Conservation (phyloP, 2,329 filamentous ascomycete genomes). For the Albophoma yamanashiensis region DNA sequence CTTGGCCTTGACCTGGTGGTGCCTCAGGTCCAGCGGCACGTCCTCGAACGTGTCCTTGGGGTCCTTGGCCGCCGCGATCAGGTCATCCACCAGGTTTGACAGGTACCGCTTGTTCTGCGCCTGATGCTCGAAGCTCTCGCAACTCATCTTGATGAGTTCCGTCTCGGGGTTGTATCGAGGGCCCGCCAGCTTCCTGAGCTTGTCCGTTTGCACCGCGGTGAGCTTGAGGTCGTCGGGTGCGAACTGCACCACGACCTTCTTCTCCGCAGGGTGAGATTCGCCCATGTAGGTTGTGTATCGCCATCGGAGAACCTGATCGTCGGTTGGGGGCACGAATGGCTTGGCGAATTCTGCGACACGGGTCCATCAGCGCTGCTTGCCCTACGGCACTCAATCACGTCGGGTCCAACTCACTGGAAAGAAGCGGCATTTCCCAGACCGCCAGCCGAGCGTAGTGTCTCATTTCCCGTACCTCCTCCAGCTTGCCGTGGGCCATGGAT, state of each 20-base stretch:
- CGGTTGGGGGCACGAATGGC: constrained; percentile 63
- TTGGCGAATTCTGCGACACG: constrained; percentile 59
- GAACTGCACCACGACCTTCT: constrained; percentile 93
- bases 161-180: constrained; percentile 78
- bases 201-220: constrained; percentile 56
- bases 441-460: constrained; percentile 79
- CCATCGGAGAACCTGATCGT: constrained; percentile 71
- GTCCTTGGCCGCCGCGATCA: constrained; percentile 71
- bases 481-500: constrained; percentile 69
- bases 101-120: constrained; percentile 97
- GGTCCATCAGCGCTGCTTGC: constrained; percentile 3
- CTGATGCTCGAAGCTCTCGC: constrained; percentile 77
- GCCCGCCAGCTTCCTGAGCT: constrained; percentile 81
- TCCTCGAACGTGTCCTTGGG: constrained; percentile 75
- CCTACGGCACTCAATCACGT: not conserved
- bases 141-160: constrained; percentile 77
- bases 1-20: constrained; percentile 61
- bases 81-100: constrained; percentile 60
- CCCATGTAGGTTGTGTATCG: constrained; percentile 96
- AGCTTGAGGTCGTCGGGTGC: constrained; percentile 62
- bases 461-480: constrained; percentile 81
- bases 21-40: constrained; percentile 78
- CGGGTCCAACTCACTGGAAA: constrained; percentile 57
- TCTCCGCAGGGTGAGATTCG: constrained; percentile 80
- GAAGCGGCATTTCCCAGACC: constrained; percentile 91